These are phyloP conservation scores for Sarocladium strictum DNA, from an alignment of 2,329 filamentous ascomycete species.

Conservation along the genomic window DNA sequence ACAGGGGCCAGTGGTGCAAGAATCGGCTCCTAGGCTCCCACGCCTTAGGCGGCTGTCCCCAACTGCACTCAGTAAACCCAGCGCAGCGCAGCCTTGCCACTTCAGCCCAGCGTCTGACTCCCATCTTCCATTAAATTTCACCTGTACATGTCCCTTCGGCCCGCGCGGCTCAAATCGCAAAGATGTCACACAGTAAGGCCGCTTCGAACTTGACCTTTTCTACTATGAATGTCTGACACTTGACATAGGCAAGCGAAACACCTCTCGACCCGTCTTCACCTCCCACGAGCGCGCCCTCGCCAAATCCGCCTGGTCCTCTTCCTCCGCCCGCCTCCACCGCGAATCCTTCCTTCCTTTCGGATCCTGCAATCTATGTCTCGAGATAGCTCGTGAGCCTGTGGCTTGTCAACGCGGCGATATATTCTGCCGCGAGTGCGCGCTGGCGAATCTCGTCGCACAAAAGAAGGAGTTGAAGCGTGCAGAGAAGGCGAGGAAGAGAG, in stretches of 20 bases:
- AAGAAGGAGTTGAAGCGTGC: conserved; percentile 84
- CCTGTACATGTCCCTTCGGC: too few relatives aligned
- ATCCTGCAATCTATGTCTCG: conserved; percentile 81
- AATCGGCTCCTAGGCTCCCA: too few relatives aligned
- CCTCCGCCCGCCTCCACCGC: conserved; percentile 75
- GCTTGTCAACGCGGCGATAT: conserved; percentile 80
- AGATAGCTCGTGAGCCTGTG: conserved; percentile 74
- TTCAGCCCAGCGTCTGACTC: not conserved
- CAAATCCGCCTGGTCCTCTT: conserved; percentile 74
- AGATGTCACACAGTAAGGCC: conserved; percentile 46
- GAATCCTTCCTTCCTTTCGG: conserved; percentile 92
- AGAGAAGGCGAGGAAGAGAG: conserved; percentile 58
- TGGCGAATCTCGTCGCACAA: conserved; percentile 85
- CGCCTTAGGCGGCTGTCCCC: not conserved
- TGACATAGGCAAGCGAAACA: conserved; percentile 71
- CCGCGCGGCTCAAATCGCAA: not conserved
- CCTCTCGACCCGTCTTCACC: conserved; percentile 88
- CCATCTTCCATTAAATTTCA: not conserved
- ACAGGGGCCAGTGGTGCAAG: too few relatives aligned
- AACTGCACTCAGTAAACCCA: not conserved
- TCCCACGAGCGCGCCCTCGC: conserved; percentile 81
- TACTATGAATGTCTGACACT: not conserved
- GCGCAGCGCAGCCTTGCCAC: not conserved
- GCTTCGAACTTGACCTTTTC: not conserved
- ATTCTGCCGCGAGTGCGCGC: conserved; percentile 91